Percentiles rank a stretch among this genome's conserved stretches.
These are phyloP conservation scores for Colletotrichum simmondsii DNA, from an alignment of 2,329 filamentous ascomycete genomes.

Conservation along the genomic window DNA sequence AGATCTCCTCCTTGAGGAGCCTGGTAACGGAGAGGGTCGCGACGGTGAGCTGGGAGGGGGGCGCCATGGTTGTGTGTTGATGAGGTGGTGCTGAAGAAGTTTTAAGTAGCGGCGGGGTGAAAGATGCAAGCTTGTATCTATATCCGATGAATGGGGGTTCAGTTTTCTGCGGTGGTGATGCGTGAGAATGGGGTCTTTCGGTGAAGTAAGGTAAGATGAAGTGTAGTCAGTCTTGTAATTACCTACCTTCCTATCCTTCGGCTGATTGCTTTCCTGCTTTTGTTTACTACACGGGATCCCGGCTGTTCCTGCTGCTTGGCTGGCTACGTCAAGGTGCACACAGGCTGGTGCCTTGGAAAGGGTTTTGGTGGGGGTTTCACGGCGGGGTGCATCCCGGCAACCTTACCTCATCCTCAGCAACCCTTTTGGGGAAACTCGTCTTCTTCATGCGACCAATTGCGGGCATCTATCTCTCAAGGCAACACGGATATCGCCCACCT, in stretches of 20 bases:
- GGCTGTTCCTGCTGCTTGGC: slow-evolving; percentile 18
- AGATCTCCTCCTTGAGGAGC: slow-evolving; percentile 90
- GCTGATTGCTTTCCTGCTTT: slow-evolving; percentile 26
- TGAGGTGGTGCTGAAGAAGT: not conserved
- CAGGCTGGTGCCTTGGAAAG: slow-evolving; percentile 29
- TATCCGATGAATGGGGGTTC: too few species aligned
- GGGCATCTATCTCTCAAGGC: not conserved
- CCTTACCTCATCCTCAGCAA: slow-evolving; percentile 33
- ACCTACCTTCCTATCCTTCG: not conserved
- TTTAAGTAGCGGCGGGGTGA: not conserved
- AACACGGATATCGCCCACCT: not conserved
- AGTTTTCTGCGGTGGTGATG: not conserved
- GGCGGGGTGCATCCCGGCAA: slow-evolving; percentile 21
- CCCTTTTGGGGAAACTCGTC: slow-evolving; percentile 32
- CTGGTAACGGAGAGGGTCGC: slow-evolving; percentile 83
- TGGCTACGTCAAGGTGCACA: slow-evolving; percentile 27
- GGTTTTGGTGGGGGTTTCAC: slow-evolving; percentile 17
- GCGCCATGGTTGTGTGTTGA: slow-evolving; percentile 69
- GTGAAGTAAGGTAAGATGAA: not conserved
- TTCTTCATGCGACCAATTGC: not conserved
- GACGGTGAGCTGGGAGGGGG: slow-evolving; percentile 81
- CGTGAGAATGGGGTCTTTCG: not conserved
- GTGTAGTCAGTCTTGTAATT: not conserved
- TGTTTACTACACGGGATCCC: slow-evolving; percentile 30
- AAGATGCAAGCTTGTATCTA: not conserved